These are phyloP conservation scores for Chrysophaeum taylorii DNA, from an alignment of 352 stramenopile genomes.

Conservation along the genomic window DNA sequence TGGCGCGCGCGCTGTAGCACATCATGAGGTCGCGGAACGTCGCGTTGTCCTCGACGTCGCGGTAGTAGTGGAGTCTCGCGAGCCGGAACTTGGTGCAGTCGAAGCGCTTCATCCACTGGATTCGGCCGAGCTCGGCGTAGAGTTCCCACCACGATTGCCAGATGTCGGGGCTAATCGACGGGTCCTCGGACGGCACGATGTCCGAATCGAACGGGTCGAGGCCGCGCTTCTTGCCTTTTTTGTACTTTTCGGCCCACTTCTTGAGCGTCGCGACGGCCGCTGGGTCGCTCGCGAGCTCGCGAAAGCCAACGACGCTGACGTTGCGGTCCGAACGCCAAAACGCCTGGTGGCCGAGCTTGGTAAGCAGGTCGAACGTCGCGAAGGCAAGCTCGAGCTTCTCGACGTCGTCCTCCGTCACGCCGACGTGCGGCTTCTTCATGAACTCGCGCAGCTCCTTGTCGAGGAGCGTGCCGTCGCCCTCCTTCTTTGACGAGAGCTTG, in stretches of 20 bases:
- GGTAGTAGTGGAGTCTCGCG: background rate
- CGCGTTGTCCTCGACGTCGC: too few relatives aligned
- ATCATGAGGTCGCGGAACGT: constrained; percentile 1
- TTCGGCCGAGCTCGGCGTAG: background rate
- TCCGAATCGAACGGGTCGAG: background rate
- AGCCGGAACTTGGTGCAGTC: constrained; percentile 2
- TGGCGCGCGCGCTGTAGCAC: constrained; percentile 1
- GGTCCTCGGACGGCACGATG: background rate
- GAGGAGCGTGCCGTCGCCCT: background rate
- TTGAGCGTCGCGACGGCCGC: background rate
- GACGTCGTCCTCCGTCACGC: background rate
- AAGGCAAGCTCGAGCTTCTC: constrained; percentile 1
- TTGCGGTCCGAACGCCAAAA: background rate
- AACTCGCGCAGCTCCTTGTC: too few relatives aligned
- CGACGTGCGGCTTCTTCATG: background rate
- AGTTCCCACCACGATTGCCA: constrained; percentile 4
- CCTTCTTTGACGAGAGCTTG: too few relatives aligned
- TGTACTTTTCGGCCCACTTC: too few relatives aligned
- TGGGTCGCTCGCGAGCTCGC: background rate
- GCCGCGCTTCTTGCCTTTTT: background rate
- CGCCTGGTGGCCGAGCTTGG: background rate
- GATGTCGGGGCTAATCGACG: background rate
- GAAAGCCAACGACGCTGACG: background rate
- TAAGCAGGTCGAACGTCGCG: background rate
- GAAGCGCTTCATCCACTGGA: constrained; percentile 7